A percentile compares a stretch with the other conserved stretches of the same genome.
Conservation (phyloP, 495 filamentous ascomycete species). For the Schizothecium vesticola region DNA sequence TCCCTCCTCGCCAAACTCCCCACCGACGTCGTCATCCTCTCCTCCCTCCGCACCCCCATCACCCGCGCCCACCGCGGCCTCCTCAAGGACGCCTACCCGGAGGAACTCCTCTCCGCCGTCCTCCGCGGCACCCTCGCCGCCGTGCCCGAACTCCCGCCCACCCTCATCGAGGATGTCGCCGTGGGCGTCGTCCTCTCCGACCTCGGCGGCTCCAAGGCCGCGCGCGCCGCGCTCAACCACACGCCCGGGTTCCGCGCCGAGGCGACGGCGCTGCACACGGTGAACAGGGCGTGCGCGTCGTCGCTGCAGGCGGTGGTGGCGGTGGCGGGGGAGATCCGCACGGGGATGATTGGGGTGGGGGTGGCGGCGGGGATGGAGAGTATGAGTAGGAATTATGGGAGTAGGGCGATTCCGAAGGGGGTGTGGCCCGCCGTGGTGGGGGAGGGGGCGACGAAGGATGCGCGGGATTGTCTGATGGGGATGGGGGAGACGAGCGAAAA, state of each 20-base stretch:
- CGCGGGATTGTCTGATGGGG: conserved; percentile 81
- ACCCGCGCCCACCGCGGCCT: conserved; percentile 75
- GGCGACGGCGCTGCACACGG: conserved; percentile 68
- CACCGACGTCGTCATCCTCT: conserved; percentile 81
- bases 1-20: conserved; percentile 77
- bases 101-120: conserved; percentile 79
- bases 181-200: conserved; percentile 87
- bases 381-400: conserved; percentile 88
- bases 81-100: conserved; percentile 84
- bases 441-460: conserved; percentile 59
- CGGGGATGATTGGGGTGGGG: conserved; percentile 68
- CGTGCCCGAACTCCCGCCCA: conserved; percentile 68
- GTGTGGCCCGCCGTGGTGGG: conserved; percentile 71
- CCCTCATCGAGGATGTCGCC: conserved; percentile 69
- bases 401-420: conserved; percentile 71
- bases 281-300: conserved; percentile 83
- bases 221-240: conserved; percentile 83
- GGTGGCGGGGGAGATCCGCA: conserved; percentile 64
- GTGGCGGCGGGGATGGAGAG: conserved; percentile 89
- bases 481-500: conserved; percentile 96
- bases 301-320: conserved; percentile 69
- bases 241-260: conserved; percentile 58
- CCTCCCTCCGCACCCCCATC: conserved; percentile 79
- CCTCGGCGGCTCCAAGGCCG: conserved; percentile 85
- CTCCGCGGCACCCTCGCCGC: conserved; percentile 72